Evolutionary conservation across 768 basidiomycete species (phyloP), one percentile per base, ranked within the genome.

Genomic region (Galerina sulciceps): DNA sequence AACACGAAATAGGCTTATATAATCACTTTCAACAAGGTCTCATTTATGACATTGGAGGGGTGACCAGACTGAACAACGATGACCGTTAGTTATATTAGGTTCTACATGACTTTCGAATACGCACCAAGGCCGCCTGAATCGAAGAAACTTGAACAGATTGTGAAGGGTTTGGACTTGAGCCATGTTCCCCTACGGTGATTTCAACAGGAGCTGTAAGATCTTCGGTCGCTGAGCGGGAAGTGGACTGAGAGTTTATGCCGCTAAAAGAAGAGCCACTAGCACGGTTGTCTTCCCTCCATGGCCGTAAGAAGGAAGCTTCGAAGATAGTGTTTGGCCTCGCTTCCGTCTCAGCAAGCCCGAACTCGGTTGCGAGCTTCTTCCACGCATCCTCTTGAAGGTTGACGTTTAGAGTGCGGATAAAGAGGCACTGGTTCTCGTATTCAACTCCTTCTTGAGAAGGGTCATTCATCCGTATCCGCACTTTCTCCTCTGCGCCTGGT

Each of bases 341-440:
- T 10, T 13, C 4, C 17, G n/a, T 20, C 13, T 53, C 18, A 22
- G 20, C 14, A 8, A 17, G 36, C 6, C 40, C 38, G 10, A 31
- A 40, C 18, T 46, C 22, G 9, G 14, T 18, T 10, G 10, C 35
- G 13, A 35, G 44, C 23, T 42, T 23, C 11, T 49, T 10, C 55
- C 55, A 57, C 0, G 40, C 41, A 13, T 58, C 35, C 2, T 62
- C 52, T 42, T 44, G 53, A 14, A 62, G 51, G 4, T 45, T 58
- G 10, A 37, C 34, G n/a, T 49, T 58, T 15, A 62, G 45, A 8
- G 60, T 58, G 22, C 56, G 56, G 11, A 60, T 49, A 34, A 60
- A 60, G 6, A 60, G 23, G n/a, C 53, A 55, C 37, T 60, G 59
- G 31, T 60, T 60, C 48, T 57, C 36, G 15, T 54, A 53, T 1